phyloP scores from a whole-genome alignment of 257 asterid genomes.

The Phtheirospermum japonicum region DNA sequence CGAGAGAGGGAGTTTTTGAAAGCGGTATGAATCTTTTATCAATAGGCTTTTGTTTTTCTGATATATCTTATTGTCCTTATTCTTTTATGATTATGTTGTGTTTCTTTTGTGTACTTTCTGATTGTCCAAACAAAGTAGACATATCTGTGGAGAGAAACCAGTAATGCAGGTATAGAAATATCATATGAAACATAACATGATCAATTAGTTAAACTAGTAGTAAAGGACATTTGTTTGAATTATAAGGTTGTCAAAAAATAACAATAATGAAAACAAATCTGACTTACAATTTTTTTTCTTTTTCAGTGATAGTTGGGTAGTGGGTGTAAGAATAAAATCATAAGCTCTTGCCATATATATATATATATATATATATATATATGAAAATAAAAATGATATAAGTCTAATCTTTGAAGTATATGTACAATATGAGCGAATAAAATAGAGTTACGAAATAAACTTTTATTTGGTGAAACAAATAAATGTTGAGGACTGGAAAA shows the following conservation, averaged over 20 bases:
- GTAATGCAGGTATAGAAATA: background rate
- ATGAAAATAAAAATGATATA: background rate
- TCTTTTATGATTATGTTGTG: slow-evolving; percentile 4
- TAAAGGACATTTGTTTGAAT: background rate
- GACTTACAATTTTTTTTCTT: background rate
- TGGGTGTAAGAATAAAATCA: background rate
- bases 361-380: background rate
- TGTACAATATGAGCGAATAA: background rate
- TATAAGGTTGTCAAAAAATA: background rate
- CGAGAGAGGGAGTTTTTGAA: slow-evolving; percentile 91
- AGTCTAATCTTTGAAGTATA: background rate
- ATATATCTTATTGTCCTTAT: background rate
- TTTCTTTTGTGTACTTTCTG: slow-evolving; percentile 5
- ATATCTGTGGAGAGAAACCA: slow-evolving; percentile 7
- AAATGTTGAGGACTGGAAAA: background rate
- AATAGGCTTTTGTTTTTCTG: slow-evolving; percentile 11
- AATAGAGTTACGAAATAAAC: background rate
- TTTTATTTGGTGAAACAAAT: background rate
- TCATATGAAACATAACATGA: background rate
- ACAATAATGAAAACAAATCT: background rate
- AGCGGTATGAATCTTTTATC: slow-evolving; percentile 51
- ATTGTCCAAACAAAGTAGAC: slow-evolving; percentile 12
- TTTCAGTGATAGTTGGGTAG: background rate
- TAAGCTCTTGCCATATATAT: background rate
- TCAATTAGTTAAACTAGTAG: background rate